A percentile compares a stretch with the other conserved stretches of the same genome.
Conservation (phyloP, 139 green algal species). For the Coelastrella sp. region DNA sequence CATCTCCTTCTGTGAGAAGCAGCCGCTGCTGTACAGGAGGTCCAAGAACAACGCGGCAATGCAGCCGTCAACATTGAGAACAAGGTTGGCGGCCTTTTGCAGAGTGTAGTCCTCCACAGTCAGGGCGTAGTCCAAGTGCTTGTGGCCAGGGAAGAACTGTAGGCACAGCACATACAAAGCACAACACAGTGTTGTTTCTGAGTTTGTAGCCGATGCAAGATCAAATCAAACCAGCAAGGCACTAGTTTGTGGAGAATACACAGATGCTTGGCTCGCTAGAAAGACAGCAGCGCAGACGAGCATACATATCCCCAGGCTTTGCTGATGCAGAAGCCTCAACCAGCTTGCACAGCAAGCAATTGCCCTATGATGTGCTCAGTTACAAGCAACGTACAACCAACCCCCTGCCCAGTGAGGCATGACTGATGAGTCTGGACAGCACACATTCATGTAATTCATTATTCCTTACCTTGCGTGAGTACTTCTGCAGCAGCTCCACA, state of each 20-base stretch:
- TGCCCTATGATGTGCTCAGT: background rate
- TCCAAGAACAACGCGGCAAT: slow-evolving; percentile 96
- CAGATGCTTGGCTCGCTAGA: too few relatives aligned
- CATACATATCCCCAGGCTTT: too few relatives aligned
- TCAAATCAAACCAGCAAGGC: too few relatives aligned
- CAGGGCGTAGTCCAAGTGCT: slow-evolving; percentile 93
- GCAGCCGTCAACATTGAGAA: slow-evolving; percentile 92
- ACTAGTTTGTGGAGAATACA: too few relatives aligned
- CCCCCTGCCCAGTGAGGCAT: too few relatives aligned
- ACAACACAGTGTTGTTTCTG: too few relatives aligned
- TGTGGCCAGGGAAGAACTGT: slow-evolving; percentile 89
- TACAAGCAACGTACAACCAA: too few relatives aligned
- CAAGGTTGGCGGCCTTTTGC: slow-evolving; percentile 91
- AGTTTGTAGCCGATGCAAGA: too few relatives aligned
- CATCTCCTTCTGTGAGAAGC: slow-evolving; percentile 58
- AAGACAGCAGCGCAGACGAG: too few relatives aligned
- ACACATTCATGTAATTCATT: background rate
- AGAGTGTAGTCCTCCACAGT: slow-evolving; percentile 94
- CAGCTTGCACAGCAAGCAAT: background rate
- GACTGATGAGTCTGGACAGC: background rate
- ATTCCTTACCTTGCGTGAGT: slow-evolving; percentile 65
- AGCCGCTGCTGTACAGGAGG: slow-evolving; percentile 77
- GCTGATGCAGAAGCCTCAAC: too few relatives aligned
- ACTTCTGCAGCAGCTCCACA: slow-evolving; percentile 93
- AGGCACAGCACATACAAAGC: background rate